Evolutionary conservation across 208 protist genomes (phyloP).

Genomic region (Wallacemonas sp.): DNA sequence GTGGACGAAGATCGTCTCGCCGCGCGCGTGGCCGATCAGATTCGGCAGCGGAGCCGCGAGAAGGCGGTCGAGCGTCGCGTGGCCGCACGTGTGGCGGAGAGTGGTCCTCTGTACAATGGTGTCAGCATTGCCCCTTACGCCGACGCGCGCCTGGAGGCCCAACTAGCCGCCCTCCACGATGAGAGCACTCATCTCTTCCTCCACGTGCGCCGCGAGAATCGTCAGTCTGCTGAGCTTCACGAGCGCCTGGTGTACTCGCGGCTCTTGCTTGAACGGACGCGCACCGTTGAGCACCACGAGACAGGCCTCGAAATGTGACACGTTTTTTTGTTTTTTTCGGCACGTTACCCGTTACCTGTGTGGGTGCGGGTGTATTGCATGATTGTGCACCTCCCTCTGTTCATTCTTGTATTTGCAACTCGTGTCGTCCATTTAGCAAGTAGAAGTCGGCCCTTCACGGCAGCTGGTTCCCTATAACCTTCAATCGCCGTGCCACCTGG

Average conservation of each 20-base stretch:
- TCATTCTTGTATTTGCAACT: too few relatives aligned
- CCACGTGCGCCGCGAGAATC: slow-evolving; percentile 6
- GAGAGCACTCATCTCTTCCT: neutral
- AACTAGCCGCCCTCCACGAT: slow-evolving; percentile 4
- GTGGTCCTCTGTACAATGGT: slow-evolving; percentile 5
- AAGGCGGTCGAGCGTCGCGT: neutral
- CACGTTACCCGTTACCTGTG: too few relatives aligned
- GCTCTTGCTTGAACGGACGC: neutral
- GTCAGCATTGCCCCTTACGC: slow-evolving; percentile 5
- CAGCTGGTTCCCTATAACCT: too few relatives aligned
- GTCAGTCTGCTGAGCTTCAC: slow-evolving; percentile 3
- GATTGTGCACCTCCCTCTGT: too few relatives aligned
- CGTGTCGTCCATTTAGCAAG: too few relatives aligned
- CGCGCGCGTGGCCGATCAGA: neutral
- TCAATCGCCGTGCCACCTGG: too few relatives aligned
- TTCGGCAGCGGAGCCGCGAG: neutral
- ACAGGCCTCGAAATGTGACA: neutral
- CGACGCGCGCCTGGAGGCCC: neutral
- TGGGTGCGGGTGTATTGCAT: too few relatives aligned
- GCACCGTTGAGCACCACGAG: neutral
- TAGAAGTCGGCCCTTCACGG: too few relatives aligned
- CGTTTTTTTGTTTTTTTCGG: neutral
- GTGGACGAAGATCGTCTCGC: slow-evolving; percentile 2
- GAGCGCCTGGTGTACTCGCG: slow-evolving; percentile 9
- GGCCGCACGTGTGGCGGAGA: neutral